Conservation (phyloP, 495 filamentous ascomycete species). For the Talaromyces trachyspermus region DNA sequence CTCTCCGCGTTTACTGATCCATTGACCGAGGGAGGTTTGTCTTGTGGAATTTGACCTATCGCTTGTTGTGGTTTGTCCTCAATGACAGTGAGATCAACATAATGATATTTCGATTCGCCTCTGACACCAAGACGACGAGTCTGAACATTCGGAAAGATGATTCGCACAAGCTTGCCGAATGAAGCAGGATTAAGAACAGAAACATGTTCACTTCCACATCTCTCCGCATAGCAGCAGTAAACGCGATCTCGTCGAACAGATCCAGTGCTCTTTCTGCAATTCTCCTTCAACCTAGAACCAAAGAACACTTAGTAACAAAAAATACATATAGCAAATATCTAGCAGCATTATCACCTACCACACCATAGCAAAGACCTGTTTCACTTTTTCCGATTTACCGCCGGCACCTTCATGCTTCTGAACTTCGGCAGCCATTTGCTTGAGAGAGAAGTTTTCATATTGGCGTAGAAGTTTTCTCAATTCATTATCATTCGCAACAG, state of each 20-base stretch:
- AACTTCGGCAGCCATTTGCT: slow-evolving; percentile 79
- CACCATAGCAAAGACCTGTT: slow-evolving; percentile 96
- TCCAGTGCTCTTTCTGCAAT: slow-evolving; percentile 70
- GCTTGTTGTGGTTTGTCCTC: slow-evolving; percentile 40
- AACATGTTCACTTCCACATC: slow-evolving; percentile 86
- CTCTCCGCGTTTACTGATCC: slow-evolving; percentile 6
- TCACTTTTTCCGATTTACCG: slow-evolving; percentile 79
- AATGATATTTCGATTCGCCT: slow-evolving; percentile 98
- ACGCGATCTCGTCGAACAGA: slow-evolving; percentile 89
- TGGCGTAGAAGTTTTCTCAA: slow-evolving; percentile 73
- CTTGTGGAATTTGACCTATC: slow-evolving; percentile 19
- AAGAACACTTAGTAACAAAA: neutral
- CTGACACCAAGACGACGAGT: slow-evolving; percentile 86
- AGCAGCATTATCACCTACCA: slow-evolving; percentile 54
- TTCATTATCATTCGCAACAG: slow-evolving; percentile 83
- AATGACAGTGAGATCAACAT: slow-evolving; percentile 74
- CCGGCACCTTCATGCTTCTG: slow-evolving; percentile 62
- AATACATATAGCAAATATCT: neutral
- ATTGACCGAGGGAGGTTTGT: slow-evolving; percentile 17
- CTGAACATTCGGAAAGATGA: slow-evolving; percentile 90
- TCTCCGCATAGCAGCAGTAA: slow-evolving; percentile 84
- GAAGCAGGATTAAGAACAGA: slow-evolving; percentile 91
- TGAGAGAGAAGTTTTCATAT: slow-evolving; percentile 66
- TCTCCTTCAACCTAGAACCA: slow-evolving; percentile 63
- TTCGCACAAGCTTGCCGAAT: slow-evolving; percentile 93